Base-by-base conservation (phyloP, 2,329 filamentous ascomycete species). In the Penicillium sp. region DNA sequence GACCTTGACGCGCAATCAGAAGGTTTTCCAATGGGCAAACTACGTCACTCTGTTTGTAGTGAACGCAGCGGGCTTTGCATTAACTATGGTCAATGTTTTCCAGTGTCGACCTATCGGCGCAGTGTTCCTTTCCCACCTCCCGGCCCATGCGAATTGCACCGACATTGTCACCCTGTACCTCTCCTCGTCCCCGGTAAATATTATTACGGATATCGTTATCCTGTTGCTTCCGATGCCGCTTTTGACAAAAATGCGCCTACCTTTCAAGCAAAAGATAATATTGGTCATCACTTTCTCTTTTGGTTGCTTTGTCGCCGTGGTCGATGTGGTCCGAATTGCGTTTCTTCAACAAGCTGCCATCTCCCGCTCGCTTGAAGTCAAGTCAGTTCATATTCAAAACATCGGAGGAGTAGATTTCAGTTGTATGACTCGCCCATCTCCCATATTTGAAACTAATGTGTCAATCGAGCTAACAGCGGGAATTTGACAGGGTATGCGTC, bases 251-350 rank as follows among this genome's bases (percentile, higher is more conserved):
- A 94, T 97, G 89, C 87, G 87, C 47, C 76, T 97, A 10, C 93
- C 92, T 0, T 84, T 79, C 58, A 90, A 91, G 59, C 92, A 97
- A 70, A 97, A 97, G 76, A 86, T 88, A 2, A 94, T 96, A 45
- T 77, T 97, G 8, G 84, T 96, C 51, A 77, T 94, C 34, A 95
- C 92, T 0, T 97, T 97, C 70, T 84, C 87, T 52, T 84, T 96
- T 54, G 92, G 92, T 66, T 84, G 93, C 53, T 96, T 97, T 64
- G 90, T 95, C 44, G 87, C 91, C 1, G 82, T 94, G 3, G 89
- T 97, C 48, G 92, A 96, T 70, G 91, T 97, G 5, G 82, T 97
- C 34, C 84, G 93, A 47, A 93, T 97, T 61, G 92, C 91, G 65
- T 96, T 95, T 70, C 81, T 97, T 34, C 92, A 97, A 70, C 84